These are phyloP conservation scores for Darksidea phi DNA, from an alignment of 495 filamentous ascomycete species.

Conservation along the genomic window DNA sequence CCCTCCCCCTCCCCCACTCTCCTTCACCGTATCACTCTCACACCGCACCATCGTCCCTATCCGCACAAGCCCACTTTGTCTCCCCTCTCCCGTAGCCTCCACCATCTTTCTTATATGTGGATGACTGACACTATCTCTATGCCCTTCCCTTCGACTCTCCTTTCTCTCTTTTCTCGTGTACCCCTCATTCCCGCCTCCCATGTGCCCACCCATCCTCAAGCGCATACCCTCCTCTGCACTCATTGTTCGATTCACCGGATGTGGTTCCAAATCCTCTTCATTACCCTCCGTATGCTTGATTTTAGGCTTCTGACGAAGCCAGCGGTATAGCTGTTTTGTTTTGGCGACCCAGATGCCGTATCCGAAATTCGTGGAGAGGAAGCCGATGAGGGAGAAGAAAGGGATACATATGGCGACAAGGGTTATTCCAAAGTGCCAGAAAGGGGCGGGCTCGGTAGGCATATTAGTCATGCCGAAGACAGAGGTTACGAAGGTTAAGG, in stretches of 20 bases:
- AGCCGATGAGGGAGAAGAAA: conserved; percentile 48
- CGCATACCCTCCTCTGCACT: conserved; percentile 23
- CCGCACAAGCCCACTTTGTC: background rate
- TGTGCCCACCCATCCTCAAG: background rate
- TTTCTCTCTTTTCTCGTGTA: background rate
- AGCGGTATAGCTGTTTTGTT: conserved; percentile 15
- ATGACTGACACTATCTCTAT: background rate
- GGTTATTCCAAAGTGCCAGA: conserved; percentile 44
- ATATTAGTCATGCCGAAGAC: conserved; percentile 52
- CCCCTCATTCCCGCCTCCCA: background rate
- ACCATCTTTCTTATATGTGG: conserved; percentile 21
- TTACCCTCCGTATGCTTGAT: background rate
- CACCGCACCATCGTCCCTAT: background rate
- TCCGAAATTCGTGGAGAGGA: conserved; percentile 42
- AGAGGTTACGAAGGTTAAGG: conserved; percentile 48
- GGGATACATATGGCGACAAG: conserved; percentile 47
- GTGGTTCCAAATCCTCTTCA: background rate
- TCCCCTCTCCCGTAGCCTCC: conserved; percentile 12
- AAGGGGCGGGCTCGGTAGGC: conserved; percentile 35
- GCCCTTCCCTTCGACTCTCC: background rate
- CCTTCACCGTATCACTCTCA: no score
- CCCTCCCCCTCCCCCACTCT: no score
- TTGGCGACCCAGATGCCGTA: conserved; percentile 27
- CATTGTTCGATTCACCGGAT: conserved; percentile 9
- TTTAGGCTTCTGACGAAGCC: conserved; percentile 10